Evolutionary conservation across 208 protist genomes (phyloP).

Genomic region (Wallacemonas sp.): DNA sequence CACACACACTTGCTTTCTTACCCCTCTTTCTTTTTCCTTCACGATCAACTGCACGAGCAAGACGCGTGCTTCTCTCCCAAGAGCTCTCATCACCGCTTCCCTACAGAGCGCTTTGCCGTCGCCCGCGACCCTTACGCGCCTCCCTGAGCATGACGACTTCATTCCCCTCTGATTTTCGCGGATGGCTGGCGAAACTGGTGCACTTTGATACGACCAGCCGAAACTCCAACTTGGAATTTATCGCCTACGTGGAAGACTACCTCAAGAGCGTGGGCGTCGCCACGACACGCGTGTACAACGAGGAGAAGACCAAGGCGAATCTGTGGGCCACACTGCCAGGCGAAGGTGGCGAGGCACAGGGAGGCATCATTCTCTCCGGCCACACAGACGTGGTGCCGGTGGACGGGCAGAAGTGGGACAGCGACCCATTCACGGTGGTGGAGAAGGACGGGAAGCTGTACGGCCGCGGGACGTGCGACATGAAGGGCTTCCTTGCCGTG

Average conservation of each 20-base stretch:
- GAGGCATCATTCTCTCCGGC: slow-evolving; percentile 52
- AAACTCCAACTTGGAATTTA: slow-evolving; percentile 54
- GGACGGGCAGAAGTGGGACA: slow-evolving; percentile 65
- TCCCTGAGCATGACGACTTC: background rate
- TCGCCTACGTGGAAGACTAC: slow-evolving; percentile 32
- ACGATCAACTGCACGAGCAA: no score
- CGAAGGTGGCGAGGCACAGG: slow-evolving; percentile 27
- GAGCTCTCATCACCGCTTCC: no score
- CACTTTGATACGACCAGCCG: slow-evolving; percentile 58
- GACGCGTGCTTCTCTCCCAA: no score
- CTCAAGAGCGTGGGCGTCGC: slow-evolving; percentile 27
- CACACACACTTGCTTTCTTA: background rate
- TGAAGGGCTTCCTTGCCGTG: slow-evolving; percentile 64
- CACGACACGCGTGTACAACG: slow-evolving; percentile 32
- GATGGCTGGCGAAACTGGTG: slow-evolving; percentile 53
- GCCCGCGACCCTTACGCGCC: slow-evolving; percentile 84
- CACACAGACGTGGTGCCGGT: slow-evolving; percentile 75
- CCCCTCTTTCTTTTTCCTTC: no score
- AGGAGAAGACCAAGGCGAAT: slow-evolving; percentile 40
- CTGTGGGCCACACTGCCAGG: slow-evolving; percentile 55
- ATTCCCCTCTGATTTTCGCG: slow-evolving; percentile 10
- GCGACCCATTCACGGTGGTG: slow-evolving; percentile 43
- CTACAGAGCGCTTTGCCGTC: no score
- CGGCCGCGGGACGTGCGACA: slow-evolving; percentile 51
- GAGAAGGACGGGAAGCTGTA: slow-evolving; percentile 58